These are phyloP conservation scores for Elongisporangium senticosum DNA, from an alignment of 352 stramenopile species.

Conservation along the genomic window DNA sequence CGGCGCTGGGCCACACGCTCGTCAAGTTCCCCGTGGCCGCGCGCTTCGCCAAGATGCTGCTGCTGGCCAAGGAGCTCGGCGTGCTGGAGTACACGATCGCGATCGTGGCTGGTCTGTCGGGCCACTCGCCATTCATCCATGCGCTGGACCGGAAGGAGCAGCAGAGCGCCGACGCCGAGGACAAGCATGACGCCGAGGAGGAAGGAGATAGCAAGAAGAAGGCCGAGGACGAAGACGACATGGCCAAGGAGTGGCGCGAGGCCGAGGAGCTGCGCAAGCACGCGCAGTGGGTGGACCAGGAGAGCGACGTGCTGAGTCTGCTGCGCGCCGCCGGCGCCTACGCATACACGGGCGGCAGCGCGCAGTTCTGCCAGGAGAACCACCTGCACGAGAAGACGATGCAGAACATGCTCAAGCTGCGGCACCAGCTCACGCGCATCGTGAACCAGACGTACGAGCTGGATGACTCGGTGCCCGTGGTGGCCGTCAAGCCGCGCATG, in stretches of 20 bases:
- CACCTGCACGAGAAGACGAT: slow-evolving; percentile 84
- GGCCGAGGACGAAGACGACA: slow-evolving; percentile 48
- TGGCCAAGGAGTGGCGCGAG: slow-evolving; percentile 70
- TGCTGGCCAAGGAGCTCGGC: slow-evolving; percentile 65
- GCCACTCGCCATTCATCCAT: slow-evolving; percentile 70
- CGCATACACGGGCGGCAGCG: slow-evolving; percentile 56
- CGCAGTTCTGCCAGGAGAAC: slow-evolving; percentile 67
- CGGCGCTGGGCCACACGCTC: slow-evolving; percentile 68
- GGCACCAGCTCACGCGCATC: slow-evolving; percentile 77
- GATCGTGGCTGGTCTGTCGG: slow-evolving; percentile 69
- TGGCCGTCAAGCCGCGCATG: slow-evolving; percentile 60
- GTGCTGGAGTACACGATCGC: slow-evolving; percentile 80
- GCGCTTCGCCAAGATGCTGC: slow-evolving; percentile 88
- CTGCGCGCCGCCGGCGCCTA: slow-evolving; percentile 74
- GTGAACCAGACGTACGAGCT: slow-evolving; percentile 63
- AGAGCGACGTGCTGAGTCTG: slow-evolving; percentile 78
- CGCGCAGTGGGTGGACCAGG: slow-evolving; percentile 70
- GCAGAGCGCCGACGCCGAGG: slow-evolving; percentile 22
- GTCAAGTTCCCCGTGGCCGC: slow-evolving; percentile 85
- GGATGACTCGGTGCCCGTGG: slow-evolving; percentile 14
- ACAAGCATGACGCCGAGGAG: slow-evolving; percentile 16
- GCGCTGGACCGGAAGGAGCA: slow-evolving; percentile 53
- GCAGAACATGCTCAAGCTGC: slow-evolving; percentile 85
- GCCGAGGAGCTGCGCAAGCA: slow-evolving; percentile 68
- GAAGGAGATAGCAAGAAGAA: slow-evolving; percentile 13